Base-by-base conservation (phyloP, 2,329 filamentous ascomycete species). In the Pezicula neosporulosa region DNA sequence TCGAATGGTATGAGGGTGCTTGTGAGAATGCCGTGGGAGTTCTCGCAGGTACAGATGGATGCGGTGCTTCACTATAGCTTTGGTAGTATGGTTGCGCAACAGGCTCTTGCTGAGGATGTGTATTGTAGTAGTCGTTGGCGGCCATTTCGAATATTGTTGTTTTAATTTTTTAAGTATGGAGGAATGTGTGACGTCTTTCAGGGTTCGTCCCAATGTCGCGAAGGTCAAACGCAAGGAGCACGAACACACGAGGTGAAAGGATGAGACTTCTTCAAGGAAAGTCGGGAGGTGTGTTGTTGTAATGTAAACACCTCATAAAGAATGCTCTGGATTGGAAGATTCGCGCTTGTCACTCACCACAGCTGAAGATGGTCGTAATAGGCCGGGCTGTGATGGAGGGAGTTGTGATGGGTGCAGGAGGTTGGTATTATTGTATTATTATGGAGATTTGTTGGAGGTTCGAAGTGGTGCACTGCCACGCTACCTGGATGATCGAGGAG, bases 61-160 rank as follows among this genome's bases (percentile, higher is more conserved):
- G 54, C 12, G 54, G 51, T 13, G 45, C 48, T 36, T 54, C 18
- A 36, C 48, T 50, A 33, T 53, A 53, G 42, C 37, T 52, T 30
- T 47, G 51, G 35, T 60, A 49, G 24, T 53, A 47, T 18, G 49
- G 49, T 19, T 55, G 47, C 28, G 48, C 49, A 18, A 45, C 27
- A n/a, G 41, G 53, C 18, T 57, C 37, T 44, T 53, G 51, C 21
- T 50, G 56, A 18, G 52, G 46, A n/a, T 44, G 33, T 27, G 62
- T 47, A 44, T 63, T 62, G 35, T 63, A 64, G 47, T 65, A 65
- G 19, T 64, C 58, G 51, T 64, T 64, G 5, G 62, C 54, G 30
- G 63, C 60, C 63, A 65, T 65, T 12, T 30, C 39, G 45, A 38
- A 13, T 10, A 2, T 30, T 2, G 21, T 8, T 28, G 12, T 5